Evolutionary conservation across 345 rosid genomes (phyloP), one percentile per base, ranked within the genome.

Genomic region (Bruguiera gymnorhiza): DNA sequence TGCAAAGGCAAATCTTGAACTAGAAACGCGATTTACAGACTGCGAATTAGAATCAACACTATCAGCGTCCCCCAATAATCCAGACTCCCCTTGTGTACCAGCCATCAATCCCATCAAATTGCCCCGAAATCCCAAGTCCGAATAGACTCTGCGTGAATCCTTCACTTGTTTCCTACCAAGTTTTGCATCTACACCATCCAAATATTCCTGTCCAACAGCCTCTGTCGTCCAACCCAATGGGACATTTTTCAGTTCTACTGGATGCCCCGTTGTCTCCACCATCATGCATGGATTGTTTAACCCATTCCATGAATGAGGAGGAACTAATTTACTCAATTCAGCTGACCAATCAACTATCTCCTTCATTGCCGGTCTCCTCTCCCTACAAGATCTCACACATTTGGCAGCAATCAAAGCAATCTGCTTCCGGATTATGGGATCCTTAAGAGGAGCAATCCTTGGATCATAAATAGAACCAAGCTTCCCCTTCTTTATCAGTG

Each of bases 351-450:
- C 86, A 46, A 85, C 99, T 18, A 95, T 82, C 70, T 95, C 98
- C 65, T 83, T 88, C 97, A 95, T 95, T 0, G 89, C 68, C 5
- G 99, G 99, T 70, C 99, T 78, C 75, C 90, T 87, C 87, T 95
- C 99, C 84, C 98, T 86, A 65, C 97, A 95, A 56, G 96, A 86
- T 78, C 99, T 90, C 78, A 92, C 99, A 58, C 99, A 95, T 82
- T 88, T 92, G 9, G 90, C 88, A 46, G 96, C 99, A 60, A 88
- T 85, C 57, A 90, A 81, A 8, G 88, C 97, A 75, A 95, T 60
- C 62, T 92, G 99, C 75, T 87, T 95, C 83, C 94, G 82, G 60
- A 85, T 87, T 13, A 85, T 43, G 20, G 86, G 92, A 57, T 95
- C 94, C 73, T 79, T 82, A 19, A 91, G 90, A 11, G 87, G 83